A percentile compares a stretch with the other conserved stretches of the same genome.
Evolutionary conservation across 441 rosid genomes (phyloP).

Genomic region (Populus hybrid): DNA sequence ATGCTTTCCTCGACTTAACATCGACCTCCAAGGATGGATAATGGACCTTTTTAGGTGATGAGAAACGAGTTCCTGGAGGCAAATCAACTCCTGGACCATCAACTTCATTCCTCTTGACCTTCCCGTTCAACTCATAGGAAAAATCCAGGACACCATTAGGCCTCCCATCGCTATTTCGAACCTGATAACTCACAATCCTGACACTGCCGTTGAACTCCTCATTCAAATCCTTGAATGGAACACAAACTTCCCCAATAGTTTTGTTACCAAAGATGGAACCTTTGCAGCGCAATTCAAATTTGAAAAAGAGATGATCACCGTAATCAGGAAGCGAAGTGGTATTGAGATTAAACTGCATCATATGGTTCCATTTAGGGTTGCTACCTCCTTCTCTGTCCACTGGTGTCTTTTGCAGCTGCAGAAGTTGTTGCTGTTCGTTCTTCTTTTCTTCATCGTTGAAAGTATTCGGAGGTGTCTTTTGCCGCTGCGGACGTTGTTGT

Average conservation of each 20-base stretch:
- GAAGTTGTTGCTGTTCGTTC: constrained; percentile 1
- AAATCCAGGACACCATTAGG: constrained; percentile 43
- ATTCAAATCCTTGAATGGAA: constrained; percentile 37
- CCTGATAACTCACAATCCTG: constrained; percentile 35
- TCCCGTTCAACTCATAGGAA: constrained; percentile 27
- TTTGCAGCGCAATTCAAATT: constrained; percentile 29
- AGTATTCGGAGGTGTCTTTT: constrained; percentile 25
- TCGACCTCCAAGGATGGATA: constrained; percentile 16
- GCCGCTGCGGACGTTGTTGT: constrained; percentile 20
- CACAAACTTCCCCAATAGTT: constrained; percentile 36
- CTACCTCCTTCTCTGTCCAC: constrained; percentile 28
- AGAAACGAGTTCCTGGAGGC: not conserved
- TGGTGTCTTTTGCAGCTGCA: constrained; percentile 34
- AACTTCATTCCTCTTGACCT: not conserved
- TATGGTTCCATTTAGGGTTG: constrained; percentile 49
- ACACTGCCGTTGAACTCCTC: constrained; percentile 33
- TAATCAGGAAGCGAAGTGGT: not conserved
- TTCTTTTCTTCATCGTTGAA: constrained; percentile 11
- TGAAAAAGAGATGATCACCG: constrained; percentile 22
- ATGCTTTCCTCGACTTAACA: not conserved
- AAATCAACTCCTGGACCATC: not conserved
- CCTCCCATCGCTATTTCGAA: constrained; percentile 33
- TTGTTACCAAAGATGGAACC: constrained; percentile 27
- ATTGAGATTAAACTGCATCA: constrained; percentile 32
- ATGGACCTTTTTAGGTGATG: constrained; percentile 4